phyloP scores from a whole-genome alignment of 495 filamentous ascomycete species.

The Neurospora tetrasperma region DNA sequence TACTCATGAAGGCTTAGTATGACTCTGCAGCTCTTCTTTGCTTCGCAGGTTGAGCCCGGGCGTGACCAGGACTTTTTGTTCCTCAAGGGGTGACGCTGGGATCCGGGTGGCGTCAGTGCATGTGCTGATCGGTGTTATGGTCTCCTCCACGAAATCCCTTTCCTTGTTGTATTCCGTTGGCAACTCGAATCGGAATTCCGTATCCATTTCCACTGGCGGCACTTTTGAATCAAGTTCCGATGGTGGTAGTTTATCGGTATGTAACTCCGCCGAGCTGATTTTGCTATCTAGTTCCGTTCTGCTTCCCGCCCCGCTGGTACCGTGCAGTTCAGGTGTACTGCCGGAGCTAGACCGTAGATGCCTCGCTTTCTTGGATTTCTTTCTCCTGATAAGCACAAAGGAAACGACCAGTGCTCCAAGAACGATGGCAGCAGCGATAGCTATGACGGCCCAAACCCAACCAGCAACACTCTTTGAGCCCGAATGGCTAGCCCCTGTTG shows the following conservation, averaged over 20 bases:
- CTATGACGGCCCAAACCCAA: background rate
- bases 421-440: background rate
- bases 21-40: background rate
- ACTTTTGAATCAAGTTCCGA: background rate
- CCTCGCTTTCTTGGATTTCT: background rate
- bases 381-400: background rate
- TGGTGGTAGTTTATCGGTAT: background rate
- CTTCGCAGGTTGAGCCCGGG: background rate
- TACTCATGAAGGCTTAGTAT: background rate
- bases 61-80: background rate
- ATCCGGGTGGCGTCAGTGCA: background rate
- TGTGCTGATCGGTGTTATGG: background rate
- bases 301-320: background rate
- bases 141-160: background rate
- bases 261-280: background rate
- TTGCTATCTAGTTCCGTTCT: background rate
- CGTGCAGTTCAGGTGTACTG: background rate
- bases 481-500: too few relatives aligned
- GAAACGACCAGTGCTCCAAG: background rate
- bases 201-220: background rate
- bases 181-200: background rate
- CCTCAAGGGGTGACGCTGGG: background rate
- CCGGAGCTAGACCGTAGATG: background rate
- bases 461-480: background rate
- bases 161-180: background rate